These are phyloP conservation scores for Noccaea bulbosa DNA, from an alignment of 345 rosid genomes.

Conservation along the genomic window DNA sequence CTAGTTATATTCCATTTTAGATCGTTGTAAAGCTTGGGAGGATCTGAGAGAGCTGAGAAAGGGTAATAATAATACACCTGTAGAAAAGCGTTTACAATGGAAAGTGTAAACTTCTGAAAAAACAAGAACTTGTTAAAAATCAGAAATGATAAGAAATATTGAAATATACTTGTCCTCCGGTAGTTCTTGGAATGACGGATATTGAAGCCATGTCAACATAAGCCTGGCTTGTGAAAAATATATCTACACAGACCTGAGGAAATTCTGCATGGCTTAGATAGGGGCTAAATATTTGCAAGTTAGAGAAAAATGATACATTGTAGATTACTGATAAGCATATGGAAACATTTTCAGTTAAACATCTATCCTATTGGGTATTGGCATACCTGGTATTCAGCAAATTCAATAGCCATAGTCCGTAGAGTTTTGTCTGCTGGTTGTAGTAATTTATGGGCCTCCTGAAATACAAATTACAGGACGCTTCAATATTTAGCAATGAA, in stretches of 20 bases:
- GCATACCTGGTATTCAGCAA: slow-evolving; percentile 96
- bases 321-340: slow-evolving; percentile 12
- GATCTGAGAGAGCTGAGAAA: slow-evolving; percentile 80
- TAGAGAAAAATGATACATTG: not conserved
- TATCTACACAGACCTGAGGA: slow-evolving; percentile 90
- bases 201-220: slow-evolving; percentile 91
- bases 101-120: not conserved
- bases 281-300: slow-evolving; percentile 36
- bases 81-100: slow-evolving; percentile 28
- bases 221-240: slow-evolving; percentile 84
- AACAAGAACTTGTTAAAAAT: slow-evolving; percentile 7
- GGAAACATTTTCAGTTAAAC: not conserved
- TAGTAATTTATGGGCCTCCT: slow-evolving; percentile 95
- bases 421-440: slow-evolving; percentile 91
- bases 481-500: slow-evolving; percentile 20
- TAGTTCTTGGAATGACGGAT: slow-evolving; percentile 83
- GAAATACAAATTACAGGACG: slow-evolving; percentile 35
- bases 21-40: slow-evolving; percentile 94
- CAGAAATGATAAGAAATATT: slow-evolving; percentile 20
- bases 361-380: slow-evolving; percentile 3
- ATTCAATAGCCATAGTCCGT: slow-evolving; percentile 93
- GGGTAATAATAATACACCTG: slow-evolving; percentile 93
- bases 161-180: slow-evolving; percentile 89
- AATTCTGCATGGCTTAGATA: slow-evolving; percentile 23
- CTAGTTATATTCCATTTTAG: slow-evolving; percentile 95